A percentile compares a stretch with the other conserved stretches of the same genome.
These are phyloP conservation scores for Ascochyta fabae DNA, from an alignment of 2,329 filamentous ascomycete genomes.

Conservation along the genomic window DNA sequence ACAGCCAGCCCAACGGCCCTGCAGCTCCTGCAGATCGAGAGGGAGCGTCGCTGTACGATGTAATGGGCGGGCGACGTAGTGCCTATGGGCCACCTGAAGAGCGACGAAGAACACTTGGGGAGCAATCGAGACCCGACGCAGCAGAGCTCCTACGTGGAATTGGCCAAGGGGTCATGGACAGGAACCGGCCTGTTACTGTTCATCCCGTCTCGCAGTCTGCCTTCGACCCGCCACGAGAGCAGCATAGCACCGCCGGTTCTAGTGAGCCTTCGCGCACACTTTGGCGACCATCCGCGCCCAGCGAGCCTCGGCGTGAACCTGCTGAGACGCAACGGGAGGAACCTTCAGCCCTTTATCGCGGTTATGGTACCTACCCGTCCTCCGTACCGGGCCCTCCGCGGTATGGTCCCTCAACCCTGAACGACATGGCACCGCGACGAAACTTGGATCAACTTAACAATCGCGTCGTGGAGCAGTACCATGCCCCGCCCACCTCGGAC, in stretches of 20 bases:
- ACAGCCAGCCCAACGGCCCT: slow-evolving; percentile 48
- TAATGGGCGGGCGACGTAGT: slow-evolving; percentile 32
- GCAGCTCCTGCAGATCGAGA: slow-evolving; percentile 35
- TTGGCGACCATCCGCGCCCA: slow-evolving; percentile 41
- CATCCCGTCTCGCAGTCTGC: slow-evolving; percentile 48
- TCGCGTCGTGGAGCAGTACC: slow-evolving; percentile 48
- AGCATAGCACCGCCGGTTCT: slow-evolving; percentile 24
- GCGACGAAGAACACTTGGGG: slow-evolving; percentile 44
- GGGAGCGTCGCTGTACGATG: slow-evolving; percentile 30
- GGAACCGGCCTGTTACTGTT: slow-evolving; percentile 48
- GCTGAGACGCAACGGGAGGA: slow-evolving; percentile 42
- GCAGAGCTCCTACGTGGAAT: slow-evolving; percentile 40
- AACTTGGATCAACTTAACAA: slow-evolving; percentile 43
- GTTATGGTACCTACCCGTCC: slow-evolving; percentile 40
- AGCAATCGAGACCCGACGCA: slow-evolving; percentile 42
- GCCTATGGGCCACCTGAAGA: slow-evolving; percentile 42
- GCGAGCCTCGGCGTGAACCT: slow-evolving; percentile 34
- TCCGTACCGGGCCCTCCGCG: slow-evolving; percentile 31
- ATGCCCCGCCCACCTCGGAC: slow-evolving; percentile 49
- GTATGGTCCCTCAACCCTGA: slow-evolving; percentile 31
- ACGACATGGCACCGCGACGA: slow-evolving; percentile 43
- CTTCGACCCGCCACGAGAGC: slow-evolving; percentile 47
- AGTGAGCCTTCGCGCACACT: slow-evolving; percentile 34
- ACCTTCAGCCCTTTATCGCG: slow-evolving; percentile 34
- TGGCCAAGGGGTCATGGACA: slow-evolving; percentile 28